Percentiles rank a stretch among this genome's conserved stretches.
These are phyloP conservation scores for Fusarium sp. DNA, from an alignment of 2,329 filamentous ascomycete genomes.

Conservation along the genomic window DNA sequence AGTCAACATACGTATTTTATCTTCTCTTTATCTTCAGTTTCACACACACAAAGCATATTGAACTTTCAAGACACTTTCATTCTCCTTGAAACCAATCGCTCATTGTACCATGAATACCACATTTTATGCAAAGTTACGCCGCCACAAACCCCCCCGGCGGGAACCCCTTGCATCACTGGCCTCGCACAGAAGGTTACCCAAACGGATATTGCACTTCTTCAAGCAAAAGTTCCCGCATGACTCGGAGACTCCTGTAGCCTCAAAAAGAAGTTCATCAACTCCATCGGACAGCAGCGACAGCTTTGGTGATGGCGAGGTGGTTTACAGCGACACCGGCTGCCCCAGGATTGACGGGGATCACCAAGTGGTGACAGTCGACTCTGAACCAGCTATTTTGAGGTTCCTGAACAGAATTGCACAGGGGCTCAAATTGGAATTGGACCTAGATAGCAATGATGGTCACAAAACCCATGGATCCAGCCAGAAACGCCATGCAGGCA, in stretches of 20 bases:
- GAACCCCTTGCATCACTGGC: neutral
- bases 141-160: neutral
- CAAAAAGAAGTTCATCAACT: neutral
- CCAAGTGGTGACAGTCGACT: conserved; percentile 1
- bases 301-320: neutral
- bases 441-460: neutral
- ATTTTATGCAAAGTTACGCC: neutral
- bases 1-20: neutral
- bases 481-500: neutral
- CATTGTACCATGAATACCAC: neutral
- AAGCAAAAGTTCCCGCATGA: neutral
- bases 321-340: neutral
- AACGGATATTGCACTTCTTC: neutral
- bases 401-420: neutral
- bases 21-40: neutral
- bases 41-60: neutral
- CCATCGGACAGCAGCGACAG: neutral
- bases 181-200: neutral
- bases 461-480: neutral
- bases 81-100: neutral
- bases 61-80: neutral
- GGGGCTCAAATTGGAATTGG: neutral
- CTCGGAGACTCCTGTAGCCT: neutral
- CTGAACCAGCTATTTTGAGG: neutral
- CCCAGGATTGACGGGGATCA: neutral